These are phyloP conservation scores for Flaveria trinervia DNA, from an alignment of 129 eudicot genomes.

Conservation along the genomic window DNA sequence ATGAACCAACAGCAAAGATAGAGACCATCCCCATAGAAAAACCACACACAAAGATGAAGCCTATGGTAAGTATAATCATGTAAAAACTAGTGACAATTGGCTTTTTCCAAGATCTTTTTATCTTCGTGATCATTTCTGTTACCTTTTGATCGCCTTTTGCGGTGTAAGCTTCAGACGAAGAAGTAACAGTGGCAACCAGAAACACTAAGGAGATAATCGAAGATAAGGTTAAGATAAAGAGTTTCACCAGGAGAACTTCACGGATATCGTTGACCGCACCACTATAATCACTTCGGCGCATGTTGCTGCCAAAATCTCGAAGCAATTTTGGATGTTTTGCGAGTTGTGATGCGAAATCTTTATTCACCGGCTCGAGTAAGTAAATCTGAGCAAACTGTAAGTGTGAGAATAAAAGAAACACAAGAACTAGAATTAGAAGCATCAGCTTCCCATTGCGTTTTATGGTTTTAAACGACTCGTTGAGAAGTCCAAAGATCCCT, in stretches of 20 bases:
- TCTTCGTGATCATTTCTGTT: slow-evolving; percentile 22
- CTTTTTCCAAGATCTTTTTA: slow-evolving; percentile 22
- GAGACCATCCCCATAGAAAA: slow-evolving; percentile 17
- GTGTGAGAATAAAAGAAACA: slow-evolving; percentile 32
- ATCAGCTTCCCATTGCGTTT: slow-evolving; percentile 11
- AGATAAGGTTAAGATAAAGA: background rate
- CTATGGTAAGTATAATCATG: slow-evolving; percentile 24
- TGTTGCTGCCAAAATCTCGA: background rate
- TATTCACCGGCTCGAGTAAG: slow-evolving; percentile 23
- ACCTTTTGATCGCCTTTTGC: slow-evolving; percentile 20
- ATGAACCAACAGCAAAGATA: slow-evolving; percentile 15
- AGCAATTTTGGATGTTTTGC: slow-evolving; percentile 12
- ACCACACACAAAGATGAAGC: background rate
- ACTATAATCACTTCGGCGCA: background rate
- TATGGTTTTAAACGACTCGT: slow-evolving; percentile 32
- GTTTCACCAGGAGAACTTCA: background rate
- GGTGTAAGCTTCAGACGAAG: slow-evolving; percentile 33
- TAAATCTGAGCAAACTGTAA: slow-evolving; percentile 16
- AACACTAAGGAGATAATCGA: slow-evolving; percentile 21
- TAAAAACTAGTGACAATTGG: slow-evolving; percentile 22
- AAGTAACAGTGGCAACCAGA: slow-evolving; percentile 27
- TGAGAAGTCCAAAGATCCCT: slow-evolving; percentile 25
- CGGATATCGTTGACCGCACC: slow-evolving; percentile 10
- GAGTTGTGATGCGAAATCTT: slow-evolving; percentile 11
- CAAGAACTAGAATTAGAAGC: slow-evolving; percentile 25